A percentile compares a stretch with the other conserved stretches of the same genome.
Evolutionary conservation across 2,329 filamentous ascomycete genomes (phyloP).

Genomic region (Xylariaceae sp.): DNA sequence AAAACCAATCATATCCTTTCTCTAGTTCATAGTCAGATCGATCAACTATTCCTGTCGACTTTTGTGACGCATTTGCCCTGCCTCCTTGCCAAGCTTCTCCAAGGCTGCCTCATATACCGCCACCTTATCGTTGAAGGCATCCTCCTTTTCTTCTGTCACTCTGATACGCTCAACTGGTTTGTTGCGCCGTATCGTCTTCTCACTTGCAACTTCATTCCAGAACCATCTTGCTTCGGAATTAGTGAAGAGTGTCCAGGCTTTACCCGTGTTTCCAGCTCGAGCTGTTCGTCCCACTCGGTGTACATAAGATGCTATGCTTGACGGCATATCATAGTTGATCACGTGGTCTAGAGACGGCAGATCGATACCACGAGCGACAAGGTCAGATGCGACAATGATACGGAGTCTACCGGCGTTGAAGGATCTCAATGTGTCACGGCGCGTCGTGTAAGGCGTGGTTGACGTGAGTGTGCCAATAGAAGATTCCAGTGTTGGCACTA

Average conservation of each 20-base stretch:
- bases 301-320: constrained; percentile 75
- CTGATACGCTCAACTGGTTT: constrained; percentile 45
- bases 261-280: constrained; percentile 67
- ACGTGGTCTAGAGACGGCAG: constrained; percentile 74
- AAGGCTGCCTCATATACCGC: constrained; percentile 52
- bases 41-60: constrained; percentile 43
- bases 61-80: constrained; percentile 32
- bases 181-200: constrained; percentile 35
- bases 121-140: constrained; percentile 46
- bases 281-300: constrained; percentile 91
- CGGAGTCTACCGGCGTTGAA: constrained; percentile 60
- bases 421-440: constrained; percentile 61
- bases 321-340: constrained; percentile 88
- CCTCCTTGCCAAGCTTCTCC: constrained; percentile 57
- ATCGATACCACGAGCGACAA: constrained; percentile 88
- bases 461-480: constrained; percentile 69
- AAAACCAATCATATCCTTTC: too few relatives aligned
- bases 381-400: constrained; percentile 83
- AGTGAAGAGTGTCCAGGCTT: constrained; percentile 81
- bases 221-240: constrained; percentile 88
- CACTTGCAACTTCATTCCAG: constrained; percentile 69
- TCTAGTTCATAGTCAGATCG: constrained; percentile 27
- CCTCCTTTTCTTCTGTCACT: constrained; percentile 36
- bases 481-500: constrained; percentile 53
- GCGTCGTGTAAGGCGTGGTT: constrained; percentile 65